Evolutionary conservation across 2,329 filamentous ascomycete species (phyloP), one percentile per base, ranked within the genome.

Genomic region (Bipolaris sorokiniana): DNA sequence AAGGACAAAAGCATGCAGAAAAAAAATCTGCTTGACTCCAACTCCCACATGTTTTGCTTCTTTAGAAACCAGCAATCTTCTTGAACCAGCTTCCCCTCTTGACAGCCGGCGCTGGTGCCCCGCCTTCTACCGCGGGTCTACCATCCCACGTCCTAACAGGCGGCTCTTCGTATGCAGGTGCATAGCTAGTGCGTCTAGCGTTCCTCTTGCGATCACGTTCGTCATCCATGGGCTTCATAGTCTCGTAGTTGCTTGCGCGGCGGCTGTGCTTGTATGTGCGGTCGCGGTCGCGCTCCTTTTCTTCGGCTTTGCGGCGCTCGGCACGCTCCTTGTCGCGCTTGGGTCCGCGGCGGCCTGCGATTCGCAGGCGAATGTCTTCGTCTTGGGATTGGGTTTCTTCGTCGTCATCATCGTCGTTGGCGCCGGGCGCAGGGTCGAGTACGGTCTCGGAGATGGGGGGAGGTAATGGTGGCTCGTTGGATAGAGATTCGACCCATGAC

Each of bases 401-500:
- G 42, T 77, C 72, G 51, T 76, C 73, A 9, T 68, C 64, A 0
- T 48, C 59, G 5, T 69, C 68, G 51, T 65, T 68, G 15, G 54
- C 56, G 23, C 67, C 69, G 0, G 74, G 74, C 1, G 63, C 63
- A 3, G 66, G 66, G 50, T 83, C 81, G 54, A 83, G 70, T 44
- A 83, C 80, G 2, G 81, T 82, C 54, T 78, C 79, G 11, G 71
- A 71, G 41, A 77, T 70, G 47, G 80, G 80, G 1, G 79, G 77
- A 3, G 80, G 80, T 5, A 78, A 76, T 3, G 81, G 80, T 18
- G 79, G 79, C 31, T 80, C 78, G 45, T 78, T 76, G 49, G 75
- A 78, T 48, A 83, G 65, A 1, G 73, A 78, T 55, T 82, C 71
- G 7, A 83, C 80, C 81, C 81, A 83, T 0, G 78, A 80, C 1